Base-by-base conservation (phyloP, 1,284 basidiomycete genomes). In the Irpex rosettiformis region DNA sequence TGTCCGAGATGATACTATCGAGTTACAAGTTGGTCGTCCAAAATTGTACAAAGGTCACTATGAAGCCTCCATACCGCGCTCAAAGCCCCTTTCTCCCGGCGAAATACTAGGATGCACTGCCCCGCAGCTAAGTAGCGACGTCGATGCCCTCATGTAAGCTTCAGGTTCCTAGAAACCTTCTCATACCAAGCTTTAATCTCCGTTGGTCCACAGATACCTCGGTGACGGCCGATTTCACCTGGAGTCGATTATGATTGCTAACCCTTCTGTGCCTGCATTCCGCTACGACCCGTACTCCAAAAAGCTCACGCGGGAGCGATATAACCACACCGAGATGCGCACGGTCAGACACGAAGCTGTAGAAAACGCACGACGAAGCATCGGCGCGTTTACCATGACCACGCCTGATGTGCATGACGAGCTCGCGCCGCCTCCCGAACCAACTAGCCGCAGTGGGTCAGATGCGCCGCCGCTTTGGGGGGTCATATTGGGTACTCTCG, bases 281-380 rank as follows among this genome's bases (percentile, higher is more conserved):
- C 86, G 97, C 28, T 99, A 98, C 74, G 97, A 99, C 69, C 97
- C 97, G 3, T 99, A 99, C 73, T 94, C 94, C 29, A 99, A 99
- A 73, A 96, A 96, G 68, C 82, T 99, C 58, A 98, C 96, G 3
- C 77, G 94, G 62, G 97, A 99, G 71, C 80, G 86, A 4, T 99
- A 99, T 69, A 84, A 96, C 68, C 95, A 99, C 68, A 75, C 78
- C 16, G 88, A 94, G 76, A 99, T 99, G 97, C 83, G 86, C 49
- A 70, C 72, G 10, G 75, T 88, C 47, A 81, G 94, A 33, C 81
- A 86, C n/a, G 79, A 91, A 30, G 95, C 95, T 0, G 86, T 99
- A 1, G 80, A 83, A 60, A 74, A 76, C 18, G 95, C 94, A 3
- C 79, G 85, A 33, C 79, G 81, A 64, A 91, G 85, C 66, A 80